Percentiles rank a stretch among this genome's conserved stretches.
Conservation (phyloP, 2,329 filamentous ascomycete genomes). For the Fulvia fulva region DNA sequence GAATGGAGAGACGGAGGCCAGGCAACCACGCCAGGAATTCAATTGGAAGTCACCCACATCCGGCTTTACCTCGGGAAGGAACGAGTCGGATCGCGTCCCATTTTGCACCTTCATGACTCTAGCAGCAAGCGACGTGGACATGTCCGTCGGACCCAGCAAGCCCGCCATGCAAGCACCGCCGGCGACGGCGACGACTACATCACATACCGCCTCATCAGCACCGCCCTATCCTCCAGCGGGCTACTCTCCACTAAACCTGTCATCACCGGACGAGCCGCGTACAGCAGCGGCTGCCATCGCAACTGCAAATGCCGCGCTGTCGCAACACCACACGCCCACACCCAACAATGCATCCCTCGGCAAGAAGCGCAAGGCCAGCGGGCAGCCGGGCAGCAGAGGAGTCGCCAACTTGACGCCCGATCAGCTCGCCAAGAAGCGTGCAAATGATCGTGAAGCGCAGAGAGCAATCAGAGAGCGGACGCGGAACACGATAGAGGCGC, state of each 20-base stretch:
- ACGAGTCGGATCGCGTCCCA: background rate
- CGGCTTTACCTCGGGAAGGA: background rate
- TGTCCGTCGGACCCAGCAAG: background rate
- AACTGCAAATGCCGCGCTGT: conserved; percentile 32
- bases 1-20: background rate
- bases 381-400: conserved; percentile 53
- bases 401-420: conserved; percentile 84
- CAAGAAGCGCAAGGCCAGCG: conserved; percentile 34
- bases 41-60: background rate
- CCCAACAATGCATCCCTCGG: conserved; percentile 17
- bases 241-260: background rate
- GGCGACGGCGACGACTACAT: background rate
- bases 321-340: conserved; percentile 16
- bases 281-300: conserved; percentile 41
- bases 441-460: conserved; percentile 86
- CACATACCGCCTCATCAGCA: background rate
- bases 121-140: background rate
- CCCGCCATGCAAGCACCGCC: background rate
- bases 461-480: conserved; percentile 79
- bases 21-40: background rate
- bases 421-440: conserved; percentile 83
- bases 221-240: background rate
- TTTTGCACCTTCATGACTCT: background rate
- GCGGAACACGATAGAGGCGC: conserved; percentile 69
- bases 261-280: background rate